Percentiles rank a stretch among this genome's conserved stretches.
These are phyloP conservation scores for Sphaerulina vaccinii DNA, from an alignment of 2,329 filamentous ascomycete genomes.

Conservation along the genomic window DNA sequence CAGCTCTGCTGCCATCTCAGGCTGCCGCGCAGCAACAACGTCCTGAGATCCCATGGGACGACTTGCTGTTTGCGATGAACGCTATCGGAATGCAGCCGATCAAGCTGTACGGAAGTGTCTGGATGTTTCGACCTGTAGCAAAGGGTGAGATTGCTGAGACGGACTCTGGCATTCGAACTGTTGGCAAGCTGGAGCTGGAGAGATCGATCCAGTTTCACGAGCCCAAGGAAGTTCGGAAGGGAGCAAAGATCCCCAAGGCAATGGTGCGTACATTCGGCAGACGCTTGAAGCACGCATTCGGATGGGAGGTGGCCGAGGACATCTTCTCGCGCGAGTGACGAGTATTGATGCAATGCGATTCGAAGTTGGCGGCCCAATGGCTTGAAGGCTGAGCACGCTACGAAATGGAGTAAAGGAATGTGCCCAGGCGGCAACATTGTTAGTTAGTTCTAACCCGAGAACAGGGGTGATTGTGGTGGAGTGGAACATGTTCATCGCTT, in stretches of 20 bases:
- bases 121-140: slow-evolving; percentile 54
- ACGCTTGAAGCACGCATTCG: slow-evolving; percentile 44
- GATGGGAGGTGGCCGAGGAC: slow-evolving; percentile 28
- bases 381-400: too few relatives aligned
- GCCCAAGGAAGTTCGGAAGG: slow-evolving; percentile 50
- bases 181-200: slow-evolving; percentile 41
- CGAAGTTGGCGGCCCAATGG: too few relatives aligned
- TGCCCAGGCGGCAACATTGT: too few relatives aligned
- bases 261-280: slow-evolving; percentile 48
- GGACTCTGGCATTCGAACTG: slow-evolving; percentile 7
- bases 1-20: slow-evolving; percentile 43
- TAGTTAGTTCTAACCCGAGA: too few relatives aligned
- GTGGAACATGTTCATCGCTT: too few relatives aligned
- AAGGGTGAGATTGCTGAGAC: slow-evolving; percentile 11
- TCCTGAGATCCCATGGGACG: slow-evolving; percentile 54
- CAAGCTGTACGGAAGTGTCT: slow-evolving; percentile 61
- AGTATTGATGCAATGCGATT: too few relatives aligned
- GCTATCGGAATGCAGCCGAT: slow-evolving; percentile 51
- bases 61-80: slow-evolving; percentile 55
- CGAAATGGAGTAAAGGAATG: too few relatives aligned
- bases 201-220: slow-evolving; percentile 61
- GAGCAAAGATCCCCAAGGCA: slow-evolving; percentile 51
- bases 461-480: too few relatives aligned
- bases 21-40: slow-evolving; percentile 37
- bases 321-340: slow-evolving; percentile 27